Evolutionary conservation across 1,284 basidiomycete species (phyloP), one percentile per base, ranked within the genome.

Genomic region (Ustilago loliicola): DNA sequence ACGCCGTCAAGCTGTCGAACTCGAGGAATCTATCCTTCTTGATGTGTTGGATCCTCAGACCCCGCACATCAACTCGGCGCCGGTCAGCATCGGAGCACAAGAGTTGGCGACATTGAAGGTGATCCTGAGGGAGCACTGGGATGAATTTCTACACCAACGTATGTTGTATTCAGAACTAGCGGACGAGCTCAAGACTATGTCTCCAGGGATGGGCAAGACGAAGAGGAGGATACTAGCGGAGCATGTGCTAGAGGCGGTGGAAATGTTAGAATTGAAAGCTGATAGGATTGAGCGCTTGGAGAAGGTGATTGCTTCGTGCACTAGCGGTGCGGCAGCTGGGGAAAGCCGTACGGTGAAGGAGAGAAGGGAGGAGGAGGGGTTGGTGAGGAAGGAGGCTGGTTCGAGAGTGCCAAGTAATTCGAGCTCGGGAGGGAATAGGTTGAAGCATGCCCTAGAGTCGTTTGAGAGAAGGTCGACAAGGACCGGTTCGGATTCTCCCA

Each of bases 151-250:
- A 19, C 84, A 85, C 56, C 80, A 82, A 34, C 62, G 80, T 5
- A 70, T 76, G 75, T 72, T 84, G 15, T 86, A 85, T 56, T 62
- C 72, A 2, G 83, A 86, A 54, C 76, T 86, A 21, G 84, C 84
- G 2, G 84, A 86, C 47, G 84, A 86, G 62, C 65, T 85, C 23
- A 86, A 86, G 59, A 29, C 51, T 23, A 61, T 86, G 50, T 63
- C 72, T 47, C 83, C 83, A 2, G 29, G 25, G 6, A 86, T 86
- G 83, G 61, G 66, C 27, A 54, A 58, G 34, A 61, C 58, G 0
- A 82, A 81, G 53, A 60, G 84, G 8, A 56, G 66, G 23, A 83
- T 85, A 38, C 61, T 86, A 21, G 81, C 80, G 2, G 68, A 79
- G 27, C 83, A 85, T 58, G 79, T 86, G 6, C 54, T 85, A 15